Conservation (phyloP, 176 grass and related monocot genomes). For the Paspalum vaginatum region DNA sequence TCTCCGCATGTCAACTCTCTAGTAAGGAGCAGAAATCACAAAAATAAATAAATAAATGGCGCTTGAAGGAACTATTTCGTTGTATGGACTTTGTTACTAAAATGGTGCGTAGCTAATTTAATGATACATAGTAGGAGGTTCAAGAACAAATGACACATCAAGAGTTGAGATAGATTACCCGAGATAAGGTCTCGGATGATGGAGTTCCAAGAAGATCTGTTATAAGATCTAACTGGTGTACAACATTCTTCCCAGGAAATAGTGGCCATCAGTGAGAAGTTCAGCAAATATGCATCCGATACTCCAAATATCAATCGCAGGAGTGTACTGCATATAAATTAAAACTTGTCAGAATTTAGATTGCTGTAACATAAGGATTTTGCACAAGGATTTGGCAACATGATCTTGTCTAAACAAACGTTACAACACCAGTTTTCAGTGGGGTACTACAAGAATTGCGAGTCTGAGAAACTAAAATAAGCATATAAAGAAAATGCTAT, state of each 20-base stretch:
- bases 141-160: not conserved
- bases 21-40: not conserved
- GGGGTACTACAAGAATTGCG: not conserved
- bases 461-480: too few relatives aligned
- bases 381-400: constrained; percentile 12
- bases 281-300: constrained; percentile 86
- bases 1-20: not conserved
- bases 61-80: not conserved
- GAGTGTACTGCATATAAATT: constrained; percentile 73
- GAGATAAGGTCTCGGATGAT: constrained; percentile 77
- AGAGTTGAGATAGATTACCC: constrained; percentile 46
- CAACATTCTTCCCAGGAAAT: constrained; percentile 78
- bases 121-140: not conserved
- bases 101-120: not conserved
- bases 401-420: constrained; percentile 27
- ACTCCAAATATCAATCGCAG: constrained; percentile 93
- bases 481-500: not conserved
- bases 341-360: constrained; percentile 34
- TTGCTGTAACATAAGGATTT: constrained; percentile 24
- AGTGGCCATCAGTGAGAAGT: constrained; percentile 67
- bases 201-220: constrained; percentile 78
- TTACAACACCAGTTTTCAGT: constrained; percentile 1
- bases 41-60: constrained; percentile 9
- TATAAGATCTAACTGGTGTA: constrained; percentile 82
- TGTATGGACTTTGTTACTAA: not conserved